These are phyloP conservation scores for Uncinocarpus reesii DNA, from an alignment of 2,329 filamentous ascomycete genomes.

Conservation along the genomic window DNA sequence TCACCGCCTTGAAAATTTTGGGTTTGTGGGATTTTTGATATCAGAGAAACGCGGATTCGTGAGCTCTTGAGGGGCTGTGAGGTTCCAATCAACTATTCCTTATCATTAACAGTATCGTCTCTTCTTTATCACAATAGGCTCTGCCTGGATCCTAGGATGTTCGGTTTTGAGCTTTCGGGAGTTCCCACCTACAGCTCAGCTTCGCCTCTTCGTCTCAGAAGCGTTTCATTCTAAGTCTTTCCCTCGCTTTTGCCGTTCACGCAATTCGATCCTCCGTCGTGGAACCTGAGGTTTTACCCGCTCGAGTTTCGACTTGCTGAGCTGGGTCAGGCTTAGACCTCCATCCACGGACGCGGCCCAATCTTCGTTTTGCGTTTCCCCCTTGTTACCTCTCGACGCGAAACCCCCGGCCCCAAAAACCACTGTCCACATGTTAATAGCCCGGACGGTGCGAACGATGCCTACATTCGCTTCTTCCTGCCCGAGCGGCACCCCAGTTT, in stretches of 20 bases:
- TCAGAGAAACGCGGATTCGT: not conserved
- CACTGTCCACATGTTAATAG: not conserved
- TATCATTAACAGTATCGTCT: too few relatives aligned
- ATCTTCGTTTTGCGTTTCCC: not conserved
- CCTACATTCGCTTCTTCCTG: not conserved
- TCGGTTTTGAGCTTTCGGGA: not conserved
- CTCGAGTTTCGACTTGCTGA: not conserved
- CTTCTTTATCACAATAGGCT: too few relatives aligned
- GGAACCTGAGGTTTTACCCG: not conserved
- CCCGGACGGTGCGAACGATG: not conserved
- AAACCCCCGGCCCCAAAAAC: too few relatives aligned
- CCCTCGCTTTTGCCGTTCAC: not conserved
- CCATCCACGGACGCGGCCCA: not conserved
- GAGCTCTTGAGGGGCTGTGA: not conserved
- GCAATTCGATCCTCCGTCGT: not conserved
- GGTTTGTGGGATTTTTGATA: slow-evolving; percentile 1
- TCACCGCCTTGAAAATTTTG: slow-evolving; percentile 4
- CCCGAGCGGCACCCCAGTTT: not conserved
- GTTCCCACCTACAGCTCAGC: not conserved
- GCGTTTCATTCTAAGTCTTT: slow-evolving; percentile 1
- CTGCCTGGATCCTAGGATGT: too few relatives aligned
- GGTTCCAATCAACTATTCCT: too few relatives aligned
- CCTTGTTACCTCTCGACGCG: too few relatives aligned
- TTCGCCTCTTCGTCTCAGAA: slow-evolving; percentile 3
- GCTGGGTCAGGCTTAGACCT: not conserved